A percentile compares a stretch with the other conserved stretches of the same genome.
phyloP scores from a whole-genome alignment of 371 early-diverging fungal genomes.

The Circinella umbellata region DNA sequence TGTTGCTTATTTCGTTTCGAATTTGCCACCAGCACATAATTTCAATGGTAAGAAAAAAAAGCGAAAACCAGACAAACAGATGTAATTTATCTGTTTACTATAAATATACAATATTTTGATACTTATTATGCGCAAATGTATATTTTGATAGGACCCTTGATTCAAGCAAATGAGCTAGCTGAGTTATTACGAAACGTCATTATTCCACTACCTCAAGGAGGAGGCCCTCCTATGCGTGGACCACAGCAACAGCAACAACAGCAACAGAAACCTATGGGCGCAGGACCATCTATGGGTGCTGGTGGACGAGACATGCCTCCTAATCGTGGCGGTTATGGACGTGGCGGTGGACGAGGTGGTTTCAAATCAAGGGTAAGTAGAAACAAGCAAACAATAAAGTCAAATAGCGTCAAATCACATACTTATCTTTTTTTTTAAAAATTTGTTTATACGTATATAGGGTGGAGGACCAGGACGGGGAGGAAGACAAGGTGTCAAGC shows the following conservation, averaged over 20 bases:
- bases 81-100: too few relatives aligned
- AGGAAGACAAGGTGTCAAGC: slow-evolving; percentile 43
- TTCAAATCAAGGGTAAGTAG: slow-evolving; percentile 35
- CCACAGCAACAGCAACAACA: slow-evolving; percentile 12
- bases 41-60: slow-evolving; percentile 45
- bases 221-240: slow-evolving; percentile 20
- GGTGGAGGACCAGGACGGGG: slow-evolving; percentile 14
- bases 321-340: slow-evolving; percentile 32
- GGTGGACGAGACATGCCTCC: slow-evolving; percentile 26
- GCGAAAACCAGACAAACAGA: too few relatives aligned
- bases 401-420: too few relatives aligned
- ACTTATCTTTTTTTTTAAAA: too few relatives aligned
- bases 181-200: slow-evolving; percentile 58
- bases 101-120: too few relatives aligned
- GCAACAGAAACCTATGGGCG: slow-evolving; percentile 18
- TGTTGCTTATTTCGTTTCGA: slow-evolving; percentile 61
- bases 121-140: too few relatives aligned
- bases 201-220: slow-evolving; percentile 37
- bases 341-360: slow-evolving; percentile 36
- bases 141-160: slow-evolving; percentile 36
- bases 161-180: slow-evolving; percentile 54
- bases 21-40: slow-evolving; percentile 53
- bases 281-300: slow-evolving; percentile 30
- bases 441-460: not conserved
- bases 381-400: not conserved